Percentiles rank a stretch among this genome's conserved stretches.
phyloP scores from a whole-genome alignment of 2,329 filamentous ascomycete species.

The Dactylellina cionopaga region DNA sequence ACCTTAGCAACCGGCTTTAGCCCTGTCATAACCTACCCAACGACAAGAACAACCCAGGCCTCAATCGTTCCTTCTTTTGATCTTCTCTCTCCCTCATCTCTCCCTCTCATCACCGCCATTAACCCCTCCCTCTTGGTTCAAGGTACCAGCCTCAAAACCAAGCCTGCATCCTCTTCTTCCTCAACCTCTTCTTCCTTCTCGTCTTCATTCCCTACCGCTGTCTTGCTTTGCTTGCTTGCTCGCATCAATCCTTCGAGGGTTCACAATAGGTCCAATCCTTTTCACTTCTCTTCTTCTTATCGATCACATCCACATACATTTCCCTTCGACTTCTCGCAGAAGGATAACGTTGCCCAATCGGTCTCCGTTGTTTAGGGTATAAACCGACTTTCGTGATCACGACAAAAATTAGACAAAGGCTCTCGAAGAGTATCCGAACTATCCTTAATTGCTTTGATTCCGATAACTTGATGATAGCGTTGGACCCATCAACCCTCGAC shows the following conservation, averaged over 20 bases:
- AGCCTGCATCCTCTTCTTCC: conserved; percentile 36
- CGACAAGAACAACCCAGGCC: background rate
- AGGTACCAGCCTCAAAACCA: conserved; percentile 48
- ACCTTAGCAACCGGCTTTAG: conserved; percentile 52
- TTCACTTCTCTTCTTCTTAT: conserved; percentile 7
- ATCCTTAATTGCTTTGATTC: background rate
- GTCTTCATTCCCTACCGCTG: conserved; percentile 26
- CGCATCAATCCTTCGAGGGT: conserved; percentile 18
- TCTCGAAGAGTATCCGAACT: conserved; percentile 21
- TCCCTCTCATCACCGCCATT: conserved; percentile 11
- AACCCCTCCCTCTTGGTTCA: conserved; percentile 2
- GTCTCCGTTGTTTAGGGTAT: conserved; percentile 34
- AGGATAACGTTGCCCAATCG: conserved; percentile 17
- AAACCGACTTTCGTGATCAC: too few relatives aligned
- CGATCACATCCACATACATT: conserved; percentile 15
- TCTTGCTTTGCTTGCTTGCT: conserved; percentile 22
- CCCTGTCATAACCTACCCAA: conserved; percentile 25
- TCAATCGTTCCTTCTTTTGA: background rate
- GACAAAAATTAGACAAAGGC: background rate
- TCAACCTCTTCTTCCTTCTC: conserved; percentile 18
- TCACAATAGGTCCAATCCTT: conserved; percentile 18
- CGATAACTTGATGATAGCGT: background rate
- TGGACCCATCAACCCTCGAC: background rate
- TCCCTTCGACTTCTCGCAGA: conserved; percentile 20
- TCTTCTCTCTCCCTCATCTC: background rate